These are phyloP conservation scores for Madurella mycetomatis DNA, from an alignment of 2,329 filamentous ascomycete genomes.

Conservation along the genomic window DNA sequence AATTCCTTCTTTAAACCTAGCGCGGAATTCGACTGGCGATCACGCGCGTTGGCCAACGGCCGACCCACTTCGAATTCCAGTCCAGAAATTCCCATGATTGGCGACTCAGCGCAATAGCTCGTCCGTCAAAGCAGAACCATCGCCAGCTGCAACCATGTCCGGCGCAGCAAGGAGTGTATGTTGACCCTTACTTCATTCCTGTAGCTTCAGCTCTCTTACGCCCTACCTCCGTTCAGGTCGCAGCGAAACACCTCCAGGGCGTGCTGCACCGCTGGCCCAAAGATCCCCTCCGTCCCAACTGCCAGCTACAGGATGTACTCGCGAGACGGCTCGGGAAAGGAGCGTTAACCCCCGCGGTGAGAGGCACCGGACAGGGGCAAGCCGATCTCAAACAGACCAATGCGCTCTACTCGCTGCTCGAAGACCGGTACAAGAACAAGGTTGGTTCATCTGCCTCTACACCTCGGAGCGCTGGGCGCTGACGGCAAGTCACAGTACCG, in stretches of 20 bases:
- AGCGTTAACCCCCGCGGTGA: constrained; percentile 27
- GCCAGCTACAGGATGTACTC: constrained; percentile 57
- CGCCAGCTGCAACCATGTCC: constrained; percentile 18
- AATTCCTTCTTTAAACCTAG: background rate
- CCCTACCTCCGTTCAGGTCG: constrained; percentile 32
- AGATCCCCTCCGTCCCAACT: constrained; percentile 58
- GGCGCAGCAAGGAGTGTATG: constrained; percentile 17
- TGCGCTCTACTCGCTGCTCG: constrained; percentile 54
- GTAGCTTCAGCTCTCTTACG: background rate
- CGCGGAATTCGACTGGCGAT: too few species aligned
- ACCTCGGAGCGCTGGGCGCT: background rate
- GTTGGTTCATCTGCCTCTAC: constrained; percentile 36
- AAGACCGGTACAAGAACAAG: constrained; percentile 54
- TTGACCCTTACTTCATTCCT: background rate
- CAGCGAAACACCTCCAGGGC: constrained; percentile 45
- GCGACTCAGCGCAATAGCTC: background rate
- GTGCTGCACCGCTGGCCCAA: constrained; percentile 58
- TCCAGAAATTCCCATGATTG: background rate
- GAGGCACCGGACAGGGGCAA: constrained; percentile 34
- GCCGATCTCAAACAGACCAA: constrained; percentile 54
- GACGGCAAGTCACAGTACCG: constrained; percentile 36
- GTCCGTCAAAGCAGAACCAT: background rate
- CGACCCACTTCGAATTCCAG: too few species aligned
- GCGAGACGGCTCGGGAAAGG: constrained; percentile 40
- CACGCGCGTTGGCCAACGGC: too few species aligned